These are phyloP conservation scores for Scutellaria barbata DNA, from an alignment of 257 asterid genomes.

Conservation along the genomic window DNA sequence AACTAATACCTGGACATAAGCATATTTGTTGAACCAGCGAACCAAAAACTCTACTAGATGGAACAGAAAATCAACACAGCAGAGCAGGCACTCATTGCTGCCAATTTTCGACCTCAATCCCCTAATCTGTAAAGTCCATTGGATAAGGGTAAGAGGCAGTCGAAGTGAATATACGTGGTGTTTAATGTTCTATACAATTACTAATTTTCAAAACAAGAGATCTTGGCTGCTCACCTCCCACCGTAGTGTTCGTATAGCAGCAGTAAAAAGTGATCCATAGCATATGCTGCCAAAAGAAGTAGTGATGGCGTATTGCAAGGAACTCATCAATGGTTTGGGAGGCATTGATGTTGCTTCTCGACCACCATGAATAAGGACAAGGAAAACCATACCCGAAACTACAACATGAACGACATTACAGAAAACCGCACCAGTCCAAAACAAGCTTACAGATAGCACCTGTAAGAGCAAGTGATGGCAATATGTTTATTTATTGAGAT, in stretches of 20 bases:
- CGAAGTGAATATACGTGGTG: constrained; percentile 10
- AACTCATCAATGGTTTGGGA: constrained; percentile 69
- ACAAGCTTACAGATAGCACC: constrained; percentile 87
- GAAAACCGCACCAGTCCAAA: constrained; percentile 98
- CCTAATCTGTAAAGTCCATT: constrained; percentile 67
- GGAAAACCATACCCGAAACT: constrained; percentile 95
- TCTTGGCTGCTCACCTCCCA: constrained; percentile 75
- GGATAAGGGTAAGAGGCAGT: constrained; percentile 26
- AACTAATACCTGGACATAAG: constrained; percentile 88
- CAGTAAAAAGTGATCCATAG: constrained; percentile 98
- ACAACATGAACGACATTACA: constrained; percentile 88
- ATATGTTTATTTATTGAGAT: constrained; percentile 28
- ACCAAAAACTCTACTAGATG: constrained; percentile 94
- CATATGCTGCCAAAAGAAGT: constrained; percentile 98
- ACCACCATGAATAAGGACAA: constrained; percentile 85
- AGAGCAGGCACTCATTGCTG: constrained; percentile 90
- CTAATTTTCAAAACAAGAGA: constrained; percentile 22
- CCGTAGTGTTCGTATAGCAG: constrained; percentile 89
- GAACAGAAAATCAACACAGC: constrained; percentile 92
- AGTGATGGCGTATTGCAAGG: constrained; percentile 76
- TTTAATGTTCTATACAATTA: constrained; percentile 6
- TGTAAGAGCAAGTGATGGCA: constrained; percentile 43
- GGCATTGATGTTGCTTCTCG: constrained; percentile 87
- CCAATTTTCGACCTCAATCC: constrained; percentile 98
- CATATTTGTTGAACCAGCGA: constrained; percentile 96